A percentile compares a stretch with the other conserved stretches of the same genome.
Conservation (phyloP, 345 rosid genomes). For the rapeseed (Brassica napus) region DNA sequence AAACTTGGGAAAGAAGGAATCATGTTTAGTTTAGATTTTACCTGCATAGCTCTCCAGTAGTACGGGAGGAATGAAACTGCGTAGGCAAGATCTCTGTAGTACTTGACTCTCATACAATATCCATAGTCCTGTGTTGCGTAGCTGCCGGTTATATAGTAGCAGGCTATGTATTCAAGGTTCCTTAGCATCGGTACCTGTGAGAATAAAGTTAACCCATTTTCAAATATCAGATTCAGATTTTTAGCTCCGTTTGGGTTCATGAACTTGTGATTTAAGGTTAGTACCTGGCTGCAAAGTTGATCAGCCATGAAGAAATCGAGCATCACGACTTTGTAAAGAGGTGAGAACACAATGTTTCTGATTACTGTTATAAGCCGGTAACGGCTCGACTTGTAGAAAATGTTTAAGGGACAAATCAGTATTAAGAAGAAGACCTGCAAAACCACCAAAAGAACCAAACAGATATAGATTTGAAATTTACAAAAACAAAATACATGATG, state of each 20-base stretch:
- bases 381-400: slow-evolving; percentile 76
- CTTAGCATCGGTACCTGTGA: slow-evolving; percentile 77
- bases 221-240: background rate
- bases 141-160: slow-evolving; percentile 95
- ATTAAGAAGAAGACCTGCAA: slow-evolving; percentile 59
- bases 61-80: slow-evolving; percentile 97
- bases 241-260: background rate
- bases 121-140: slow-evolving; percentile 84
- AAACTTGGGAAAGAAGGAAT: slow-evolving; percentile 7
- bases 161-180: slow-evolving; percentile 81
- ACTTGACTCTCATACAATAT: slow-evolving; percentile 73
- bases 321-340: slow-evolving; percentile 97
- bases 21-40: slow-evolving; percentile 27
- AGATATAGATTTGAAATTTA: background rate
- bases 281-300: slow-evolving; percentile 95
- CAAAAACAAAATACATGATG: background rate
- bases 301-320: slow-evolving; percentile 99
- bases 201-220: slow-evolving; percentile 5
- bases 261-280: background rate
- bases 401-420: slow-evolving; percentile 78
- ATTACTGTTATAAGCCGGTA: slow-evolving; percentile 63
- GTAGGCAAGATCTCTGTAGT: slow-evolving; percentile 85
- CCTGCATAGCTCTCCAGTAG: slow-evolving; percentile 99
- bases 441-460: slow-evolving; percentile 2
- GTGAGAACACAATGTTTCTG: slow-evolving; percentile 79